Conservation (phyloP, 75 land plant genomes). For the Sequoia sempervirens region DNA sequence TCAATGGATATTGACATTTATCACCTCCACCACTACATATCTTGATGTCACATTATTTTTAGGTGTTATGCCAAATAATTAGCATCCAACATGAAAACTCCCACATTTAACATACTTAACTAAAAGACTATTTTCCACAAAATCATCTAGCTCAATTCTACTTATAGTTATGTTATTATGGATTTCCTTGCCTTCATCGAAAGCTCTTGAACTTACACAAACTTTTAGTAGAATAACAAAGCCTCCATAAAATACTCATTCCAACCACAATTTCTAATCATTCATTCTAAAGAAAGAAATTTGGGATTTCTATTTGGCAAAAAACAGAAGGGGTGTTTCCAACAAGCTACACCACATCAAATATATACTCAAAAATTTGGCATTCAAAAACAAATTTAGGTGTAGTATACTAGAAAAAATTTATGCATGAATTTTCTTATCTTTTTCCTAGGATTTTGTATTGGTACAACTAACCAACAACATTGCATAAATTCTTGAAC, state of each 20-base stretch:
- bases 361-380: conserved; percentile 31
- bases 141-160: conserved; percentile 30
- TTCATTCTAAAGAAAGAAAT: conserved; percentile 38
- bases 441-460: conserved; percentile 12
- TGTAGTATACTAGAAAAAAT: conserved; percentile 16
- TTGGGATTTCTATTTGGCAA: conserved; percentile 12
- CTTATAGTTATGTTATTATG: conserved; percentile 26
- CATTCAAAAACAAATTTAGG: conserved; percentile 20
- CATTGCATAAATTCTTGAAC: neutral
- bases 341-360: conserved; percentile 16
- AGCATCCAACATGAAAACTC: conserved; percentile 23
- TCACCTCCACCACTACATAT: no score
- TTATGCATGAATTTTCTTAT: conserved; percentile 31
- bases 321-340: conserved; percentile 10
- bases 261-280: conserved; percentile 31
- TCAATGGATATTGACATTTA: no score
- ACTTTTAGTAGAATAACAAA: conserved; percentile 31
- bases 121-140: conserved; percentile 30
- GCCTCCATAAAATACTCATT: conserved; percentile 12
- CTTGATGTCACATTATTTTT: neutral
- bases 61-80: conserved; percentile 39
- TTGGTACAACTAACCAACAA: conserved; percentile 18
- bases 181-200: conserved; percentile 21
- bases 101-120: conserved; percentile 34
- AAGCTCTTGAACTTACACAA: conserved; percentile 17